Conservation (phyloP, 306 rosid species). For the Pyrus betulifolia region DNA sequence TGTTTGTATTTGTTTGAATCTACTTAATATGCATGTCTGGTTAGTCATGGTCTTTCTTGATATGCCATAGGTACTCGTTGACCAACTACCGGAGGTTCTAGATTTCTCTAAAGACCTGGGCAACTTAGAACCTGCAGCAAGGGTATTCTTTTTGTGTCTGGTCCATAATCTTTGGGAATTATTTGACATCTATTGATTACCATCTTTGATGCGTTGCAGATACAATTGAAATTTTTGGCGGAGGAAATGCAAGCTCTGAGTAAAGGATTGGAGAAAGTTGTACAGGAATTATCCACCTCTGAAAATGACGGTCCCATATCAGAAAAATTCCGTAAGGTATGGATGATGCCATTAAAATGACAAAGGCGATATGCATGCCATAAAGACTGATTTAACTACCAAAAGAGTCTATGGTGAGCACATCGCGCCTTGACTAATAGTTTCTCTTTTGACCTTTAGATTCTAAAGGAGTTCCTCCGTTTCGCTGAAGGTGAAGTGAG, state of each 20-base stretch:
- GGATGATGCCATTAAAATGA: neutral
- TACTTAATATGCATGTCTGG: neutral
- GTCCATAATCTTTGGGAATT: neutral
- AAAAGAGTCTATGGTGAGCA: neutral
- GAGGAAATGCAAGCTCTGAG: slow-evolving; percentile 94
- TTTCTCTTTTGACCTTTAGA: slow-evolving; percentile 31
- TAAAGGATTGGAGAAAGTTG: slow-evolving; percentile 87
- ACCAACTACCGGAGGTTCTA: slow-evolving; percentile 73
- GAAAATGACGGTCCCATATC: slow-evolving; percentile 83
- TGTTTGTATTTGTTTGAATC: neutral
- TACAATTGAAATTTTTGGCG: slow-evolving; percentile 76
- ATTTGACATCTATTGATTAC: slow-evolving; percentile 12
- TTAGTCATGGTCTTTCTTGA: slow-evolving; percentile 11
- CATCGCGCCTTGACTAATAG: neutral
- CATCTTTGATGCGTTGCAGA: slow-evolving; percentile 33
- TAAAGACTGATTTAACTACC: neutral
- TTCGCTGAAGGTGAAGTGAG: slow-evolving; percentile 89
- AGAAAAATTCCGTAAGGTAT: slow-evolving; percentile 60
- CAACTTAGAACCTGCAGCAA: slow-evolving; percentile 75
- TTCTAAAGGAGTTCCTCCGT: slow-evolving; percentile 61
- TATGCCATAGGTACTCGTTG: slow-evolving; percentile 54
- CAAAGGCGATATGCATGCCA: neutral
- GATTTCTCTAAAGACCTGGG: slow-evolving; percentile 75
- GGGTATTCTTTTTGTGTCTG: slow-evolving; percentile 42
- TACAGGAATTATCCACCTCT: slow-evolving; percentile 68